Evolutionary conservation across 2,329 filamentous ascomycete species (phyloP), one percentile per base, ranked within the genome.

Genomic region (Fusarium succisae): DNA sequence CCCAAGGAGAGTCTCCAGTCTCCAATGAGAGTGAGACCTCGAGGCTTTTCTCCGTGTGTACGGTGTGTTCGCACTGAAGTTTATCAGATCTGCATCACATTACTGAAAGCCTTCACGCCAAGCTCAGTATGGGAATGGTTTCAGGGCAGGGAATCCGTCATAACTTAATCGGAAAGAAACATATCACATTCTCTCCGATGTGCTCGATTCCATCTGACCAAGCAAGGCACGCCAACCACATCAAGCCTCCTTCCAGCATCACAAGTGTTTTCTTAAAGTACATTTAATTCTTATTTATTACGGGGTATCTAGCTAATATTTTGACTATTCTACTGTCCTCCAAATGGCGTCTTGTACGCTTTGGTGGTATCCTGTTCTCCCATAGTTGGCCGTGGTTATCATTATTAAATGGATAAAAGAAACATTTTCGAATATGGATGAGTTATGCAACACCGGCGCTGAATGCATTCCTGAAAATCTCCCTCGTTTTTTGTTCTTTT

Each of bases 361-460:
- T 6, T 41, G 35, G 48, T 48, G 53, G 56, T 74, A 59, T 67
- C 41, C 59, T 47, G 53, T 26, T 41, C 9, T 56, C 24, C 35
- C 12, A 48, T 38, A 48, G 30, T 55, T 22, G 59, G 56, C 28
- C 56, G 41, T 74, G 54, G 35, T 58, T 60, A 59, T 74, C 64
- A 43, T 66, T 35, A 72, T n/a, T 30, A 48, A 39, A 53, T 28
- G 56, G 48, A 73, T 54, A 69, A 57, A 59, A 20, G 20, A 66
- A 75, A 35, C 20, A 14, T 32, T 62, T 37, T 24, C 39, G 39
- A 57, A 50, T 41, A 28, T 38, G 13, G 28, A 41, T 18, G 20
- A 51, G 35, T 17, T 44, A 70, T 76, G 35, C 60, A 75, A 74
- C 55, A 54, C 60, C 55, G 53, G 15, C 69, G 60, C 69, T 73